Percentiles rank a stretch among this genome's conserved stretches.
Conservation (phyloP, 352 stramenopile genomes). For the Globisporangium cylindrosporum region DNA sequence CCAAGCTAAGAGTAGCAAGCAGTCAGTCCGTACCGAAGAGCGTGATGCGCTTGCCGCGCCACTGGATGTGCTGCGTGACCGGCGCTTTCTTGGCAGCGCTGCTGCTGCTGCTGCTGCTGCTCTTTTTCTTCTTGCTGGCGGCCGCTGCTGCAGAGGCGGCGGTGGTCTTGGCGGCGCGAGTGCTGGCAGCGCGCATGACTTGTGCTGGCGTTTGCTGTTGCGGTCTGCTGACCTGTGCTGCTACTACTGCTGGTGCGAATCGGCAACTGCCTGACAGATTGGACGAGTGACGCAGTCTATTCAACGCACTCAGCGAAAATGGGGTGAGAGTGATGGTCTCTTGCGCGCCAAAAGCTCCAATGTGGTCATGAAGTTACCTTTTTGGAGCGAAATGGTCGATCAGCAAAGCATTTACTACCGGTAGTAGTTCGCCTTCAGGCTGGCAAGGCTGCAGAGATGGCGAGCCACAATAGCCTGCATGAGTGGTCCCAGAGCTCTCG, state of each 20-base stretch:
- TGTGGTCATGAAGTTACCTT: not conserved
- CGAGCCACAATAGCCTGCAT: not conserved
- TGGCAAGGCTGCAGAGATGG: not conserved
- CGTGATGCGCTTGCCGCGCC: conserved; percentile 70
- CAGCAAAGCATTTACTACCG: not conserved
- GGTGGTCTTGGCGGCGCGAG: conserved; percentile 7
- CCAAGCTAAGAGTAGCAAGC: no score
- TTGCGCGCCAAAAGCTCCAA: conserved; percentile 8
- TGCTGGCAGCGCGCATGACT: not conserved
- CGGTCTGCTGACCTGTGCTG: not conserved
- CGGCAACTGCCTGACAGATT: not conserved
- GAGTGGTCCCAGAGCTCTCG: not conserved
- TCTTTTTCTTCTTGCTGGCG: conserved; percentile 2
- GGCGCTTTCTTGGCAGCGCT: conserved; percentile 17
- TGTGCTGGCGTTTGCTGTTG: not conserved
- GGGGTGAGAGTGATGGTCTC: conserved; percentile 11
- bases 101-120: not conserved
- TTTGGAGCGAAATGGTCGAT: conserved; percentile 11
- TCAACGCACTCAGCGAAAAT: not conserved
- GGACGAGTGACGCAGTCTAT: no score
- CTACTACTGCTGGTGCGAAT: not conserved
- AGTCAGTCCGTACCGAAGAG: conserved; percentile 44
- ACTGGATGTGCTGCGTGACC: conserved; percentile 59
- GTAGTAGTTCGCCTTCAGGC: not conserved
- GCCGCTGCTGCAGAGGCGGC: not conserved